Evolutionary conservation across 805 yeast genomes (phyloP), one percentile per base, ranked within the genome.

Genomic region (Starmerella tilneyi): DNA sequence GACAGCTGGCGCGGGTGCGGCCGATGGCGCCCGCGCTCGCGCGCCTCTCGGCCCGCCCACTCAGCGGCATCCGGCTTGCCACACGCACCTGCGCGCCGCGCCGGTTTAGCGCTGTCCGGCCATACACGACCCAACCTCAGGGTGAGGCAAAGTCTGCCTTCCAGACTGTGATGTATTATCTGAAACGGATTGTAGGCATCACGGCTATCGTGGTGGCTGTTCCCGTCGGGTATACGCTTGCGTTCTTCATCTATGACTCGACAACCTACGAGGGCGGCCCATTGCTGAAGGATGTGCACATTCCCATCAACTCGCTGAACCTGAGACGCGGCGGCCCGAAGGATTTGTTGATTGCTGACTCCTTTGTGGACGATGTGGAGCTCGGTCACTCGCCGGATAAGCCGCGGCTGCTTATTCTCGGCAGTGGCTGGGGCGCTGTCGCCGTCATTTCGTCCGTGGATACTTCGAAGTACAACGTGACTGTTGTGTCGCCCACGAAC

Each of bases 391-490:
- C 69, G 45, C 53, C 45, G 28, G 51, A 64, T 49, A 75, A 70
- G 58, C 81, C 80, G 28, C 70, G 71, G 48, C 62, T 79, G 43
- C 82, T 79, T 3, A 67, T 79, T 27, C 64, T 79, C 28, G 84
- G 84, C 15, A 71, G 79, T 30, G 84, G 84, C 37, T 79, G 84
- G 84, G 84, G 81, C 2, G 71, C 81, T 8, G 81, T 75, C 23
- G 76, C 78, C 12, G 55, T 78, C 9, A 64, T 79, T 52, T 75
- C 73, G 56, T 63, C 65, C 36, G 57, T 79, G 44, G 68, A 68
- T 47, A 68, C 73, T 20, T 72, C 72, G 34, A 75, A 73, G 52
- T 79, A 77, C 59, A 78, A 78, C 52, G 77, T 78, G 44, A 76
- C 81, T 3, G 78, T 79, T 21, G 68, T 79, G 29, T 76, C 83